A percentile compares a stretch with the other conserved stretches of the same genome.
These are phyloP conservation scores for Cladobotryum protrusum DNA, from an alignment of 2,329 filamentous ascomycete species.

Conservation along the genomic window DNA sequence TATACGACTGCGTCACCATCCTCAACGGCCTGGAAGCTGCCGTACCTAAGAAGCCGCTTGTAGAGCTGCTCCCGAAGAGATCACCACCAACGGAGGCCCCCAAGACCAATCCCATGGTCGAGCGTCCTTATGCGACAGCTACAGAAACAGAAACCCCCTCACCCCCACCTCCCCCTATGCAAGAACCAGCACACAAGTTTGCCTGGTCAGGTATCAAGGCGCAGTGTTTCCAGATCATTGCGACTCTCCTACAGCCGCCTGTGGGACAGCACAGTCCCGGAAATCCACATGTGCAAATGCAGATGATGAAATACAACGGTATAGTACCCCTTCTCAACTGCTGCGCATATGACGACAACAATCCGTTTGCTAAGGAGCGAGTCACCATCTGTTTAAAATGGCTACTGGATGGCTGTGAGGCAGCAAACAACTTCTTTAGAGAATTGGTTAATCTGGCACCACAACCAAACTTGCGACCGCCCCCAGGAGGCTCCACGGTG, in stretches of 20 bases:
- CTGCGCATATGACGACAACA: constrained; percentile 86
- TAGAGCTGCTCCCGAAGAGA: constrained; percentile 33
- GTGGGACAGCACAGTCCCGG: constrained; percentile 53
- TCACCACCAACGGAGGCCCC: constrained; percentile 19
- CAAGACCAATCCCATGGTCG: constrained; percentile 43
- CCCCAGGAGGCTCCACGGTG: constrained; percentile 28
- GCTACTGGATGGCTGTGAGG: constrained; percentile 67
- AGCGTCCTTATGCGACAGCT: constrained; percentile 53
- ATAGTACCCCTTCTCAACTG: constrained; percentile 84
- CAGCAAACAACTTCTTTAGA: constrained; percentile 65
- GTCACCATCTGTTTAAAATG: constrained; percentile 85
- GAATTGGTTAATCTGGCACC: constrained; percentile 49
- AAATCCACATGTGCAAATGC: constrained; percentile 73
- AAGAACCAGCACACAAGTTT: constrained; percentile 60
- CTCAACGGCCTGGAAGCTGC: constrained; percentile 82
- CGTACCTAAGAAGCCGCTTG: constrained; percentile 74
- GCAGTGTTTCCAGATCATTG: constrained; percentile 83
- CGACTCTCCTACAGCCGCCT: constrained; percentile 81
- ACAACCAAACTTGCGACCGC: constrained; percentile 31
- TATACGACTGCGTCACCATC: constrained; percentile 81
- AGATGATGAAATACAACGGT: constrained; percentile 78
- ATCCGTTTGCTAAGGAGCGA: constrained; percentile 89
- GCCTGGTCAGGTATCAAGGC: constrained; percentile 77
- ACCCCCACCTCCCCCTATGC: constrained; percentile 39
- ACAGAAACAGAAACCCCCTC: constrained; percentile 28